phyloP scores from a whole-genome alignment of 176 grass and related monocot species.

The Phoenix dactylifera region DNA sequence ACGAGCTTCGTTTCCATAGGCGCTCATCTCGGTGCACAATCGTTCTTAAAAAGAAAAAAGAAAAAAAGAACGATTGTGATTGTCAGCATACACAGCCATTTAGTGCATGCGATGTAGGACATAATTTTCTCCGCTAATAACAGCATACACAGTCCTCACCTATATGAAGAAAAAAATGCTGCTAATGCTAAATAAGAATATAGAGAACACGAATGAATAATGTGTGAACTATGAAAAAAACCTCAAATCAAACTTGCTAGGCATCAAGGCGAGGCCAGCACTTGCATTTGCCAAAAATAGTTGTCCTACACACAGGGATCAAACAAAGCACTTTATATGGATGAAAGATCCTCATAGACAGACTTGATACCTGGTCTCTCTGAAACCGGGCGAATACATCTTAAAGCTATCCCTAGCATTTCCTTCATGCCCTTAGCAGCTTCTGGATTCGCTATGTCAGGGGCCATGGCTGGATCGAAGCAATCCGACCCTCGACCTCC shows the following conservation, averaged over 20 bases:
- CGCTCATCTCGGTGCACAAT: too few relatives aligned
- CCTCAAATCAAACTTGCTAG: neutral
- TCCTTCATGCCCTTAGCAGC: slow-evolving; percentile 82
- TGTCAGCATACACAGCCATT: too few relatives aligned
- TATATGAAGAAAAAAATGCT: too few relatives aligned
- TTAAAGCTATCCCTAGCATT: slow-evolving; percentile 75
- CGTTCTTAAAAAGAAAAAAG: too few relatives aligned
- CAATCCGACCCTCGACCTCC: slow-evolving; percentile 67
- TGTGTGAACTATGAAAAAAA: too few relatives aligned
- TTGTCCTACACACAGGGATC: neutral
- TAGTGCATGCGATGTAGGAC: too few relatives aligned
- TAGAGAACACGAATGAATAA: too few relatives aligned
- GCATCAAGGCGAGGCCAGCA: slow-evolving; percentile 7
- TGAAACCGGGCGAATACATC: slow-evolving; percentile 65
- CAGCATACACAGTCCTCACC: too few relatives aligned
- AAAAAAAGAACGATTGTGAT: too few relatives aligned
- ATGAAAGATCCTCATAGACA: slow-evolving; percentile 95
- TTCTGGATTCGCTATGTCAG: slow-evolving; percentile 43
- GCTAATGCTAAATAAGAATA: too few relatives aligned
- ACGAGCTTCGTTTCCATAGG: too few relatives aligned
- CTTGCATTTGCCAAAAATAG: neutral
- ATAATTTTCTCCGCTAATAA: too few relatives aligned
- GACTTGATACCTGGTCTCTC: neutral
- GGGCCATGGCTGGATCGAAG: slow-evolving; percentile 59
- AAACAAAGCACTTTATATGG: slow-evolving; percentile 40